Evolutionary conservation across 2,329 filamentous ascomycete species (phyloP).

Genomic region (Phoma sp.): DNA sequence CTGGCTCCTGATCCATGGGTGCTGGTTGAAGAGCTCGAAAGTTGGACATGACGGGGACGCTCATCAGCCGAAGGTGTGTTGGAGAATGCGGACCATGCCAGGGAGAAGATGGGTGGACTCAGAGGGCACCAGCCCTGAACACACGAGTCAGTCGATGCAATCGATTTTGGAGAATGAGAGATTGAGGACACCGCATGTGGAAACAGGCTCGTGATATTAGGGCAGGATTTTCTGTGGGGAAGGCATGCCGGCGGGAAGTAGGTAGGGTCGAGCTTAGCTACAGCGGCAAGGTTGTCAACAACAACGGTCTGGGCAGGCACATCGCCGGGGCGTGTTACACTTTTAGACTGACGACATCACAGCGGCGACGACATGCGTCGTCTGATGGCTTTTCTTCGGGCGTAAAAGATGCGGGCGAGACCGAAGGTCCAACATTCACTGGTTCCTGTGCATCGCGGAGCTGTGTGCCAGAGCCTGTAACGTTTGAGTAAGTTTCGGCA

Average conservation of each 20-base stretch:
- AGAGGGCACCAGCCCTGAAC: slow-evolving; percentile 1
- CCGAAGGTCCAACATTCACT: neutral
- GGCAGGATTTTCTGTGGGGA: slow-evolving; percentile 33
- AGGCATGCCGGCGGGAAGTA: slow-evolving; percentile 22
- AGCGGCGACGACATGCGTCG: slow-evolving; percentile 5
- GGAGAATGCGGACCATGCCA: slow-evolving; percentile 7
- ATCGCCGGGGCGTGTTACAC: slow-evolving; percentile 6
- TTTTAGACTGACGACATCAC: slow-evolving; percentile 10
- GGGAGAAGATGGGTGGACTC: neutral
- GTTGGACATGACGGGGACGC: slow-evolving; percentile 30
- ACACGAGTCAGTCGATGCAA: slow-evolving; percentile 6
- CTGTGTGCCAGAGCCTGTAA: slow-evolving; percentile 3
- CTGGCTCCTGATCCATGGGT: slow-evolving; percentile 37
- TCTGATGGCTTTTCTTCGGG: neutral
- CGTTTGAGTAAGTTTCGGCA: slow-evolving; percentile 9
- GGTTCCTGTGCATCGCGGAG: neutral
- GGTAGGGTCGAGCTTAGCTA: slow-evolving; percentile 14
- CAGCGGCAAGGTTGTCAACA: slow-evolving; percentile 8
- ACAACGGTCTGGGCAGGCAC: slow-evolving; percentile 2
- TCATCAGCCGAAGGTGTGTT: slow-evolving; percentile 2
- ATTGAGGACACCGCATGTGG: slow-evolving; percentile 13
- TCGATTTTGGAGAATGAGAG: slow-evolving; percentile 6
- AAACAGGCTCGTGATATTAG: slow-evolving; percentile 10
- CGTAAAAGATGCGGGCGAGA: neutral
- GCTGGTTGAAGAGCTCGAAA: slow-evolving; percentile 42